Evolutionary conservation across 2,329 filamentous ascomycete species (phyloP).

Genomic region (Talaromyces sp.): DNA sequence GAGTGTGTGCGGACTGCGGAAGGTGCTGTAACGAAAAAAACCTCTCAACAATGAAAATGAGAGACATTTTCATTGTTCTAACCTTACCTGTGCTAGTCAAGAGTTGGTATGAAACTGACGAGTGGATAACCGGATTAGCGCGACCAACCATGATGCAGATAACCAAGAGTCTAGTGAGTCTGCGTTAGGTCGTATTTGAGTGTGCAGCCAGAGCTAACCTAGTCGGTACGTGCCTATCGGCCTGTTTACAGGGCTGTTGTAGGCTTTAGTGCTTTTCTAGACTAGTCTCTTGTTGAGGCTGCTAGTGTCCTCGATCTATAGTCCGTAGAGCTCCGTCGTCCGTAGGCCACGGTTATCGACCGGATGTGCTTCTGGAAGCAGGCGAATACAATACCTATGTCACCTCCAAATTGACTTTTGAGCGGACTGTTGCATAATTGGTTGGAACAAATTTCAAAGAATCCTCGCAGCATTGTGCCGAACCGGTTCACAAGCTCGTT

Average conservation of each 20-base stretch:
- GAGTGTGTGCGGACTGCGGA: neutral
- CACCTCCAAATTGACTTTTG: neutral
- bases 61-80: neutral
- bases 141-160: neutral
- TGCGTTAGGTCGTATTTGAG: constrained; percentile 1
- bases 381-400: neutral
- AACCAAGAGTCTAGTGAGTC: neutral
- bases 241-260: neutral
- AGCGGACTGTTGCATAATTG: neutral
- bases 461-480: neutral
- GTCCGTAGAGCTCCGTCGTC: neutral
- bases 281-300: neutral
- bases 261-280: neutral
- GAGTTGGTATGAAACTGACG: neutral
- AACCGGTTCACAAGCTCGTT: neutral
- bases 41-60: neutral
- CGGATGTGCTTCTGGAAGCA: neutral
- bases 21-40: neutral
- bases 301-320: neutral
- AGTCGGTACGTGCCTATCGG: neutral
- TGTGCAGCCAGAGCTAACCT: neutral
- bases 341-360: neutral
- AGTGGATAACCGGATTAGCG: neutral
- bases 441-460: neutral
- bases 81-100: neutral